phyloP scores from a whole-genome alignment of 768 basidiomycete genomes.

The Kwoniella newhampshirensis region DNA sequence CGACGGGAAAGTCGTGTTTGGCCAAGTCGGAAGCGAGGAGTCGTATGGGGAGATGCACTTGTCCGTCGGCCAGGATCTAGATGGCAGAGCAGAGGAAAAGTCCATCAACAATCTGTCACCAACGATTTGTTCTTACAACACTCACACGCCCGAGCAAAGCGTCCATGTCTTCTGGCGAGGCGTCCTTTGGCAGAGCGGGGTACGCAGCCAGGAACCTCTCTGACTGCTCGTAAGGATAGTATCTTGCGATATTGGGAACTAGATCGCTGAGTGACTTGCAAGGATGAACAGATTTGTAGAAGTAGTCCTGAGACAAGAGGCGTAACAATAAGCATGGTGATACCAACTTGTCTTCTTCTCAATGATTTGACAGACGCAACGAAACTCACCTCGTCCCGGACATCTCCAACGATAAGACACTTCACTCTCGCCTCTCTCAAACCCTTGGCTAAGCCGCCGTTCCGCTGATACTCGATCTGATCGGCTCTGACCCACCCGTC shows the following conservation, averaged over 20 bases:
- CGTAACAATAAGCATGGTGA: not conserved
- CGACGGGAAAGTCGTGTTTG: slow-evolving; percentile 62
- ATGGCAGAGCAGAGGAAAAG: no score
- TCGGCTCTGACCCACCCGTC: slow-evolving; percentile 63
- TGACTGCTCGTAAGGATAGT: slow-evolving; percentile 61
- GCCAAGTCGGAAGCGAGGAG: slow-evolving; percentile 65
- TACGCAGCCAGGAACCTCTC: slow-evolving; percentile 58
- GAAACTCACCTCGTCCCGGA: slow-evolving; percentile 66
- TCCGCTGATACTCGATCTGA: slow-evolving; percentile 68
- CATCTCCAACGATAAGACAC: slow-evolving; percentile 66
- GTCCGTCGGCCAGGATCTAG: slow-evolving; percentile 35
- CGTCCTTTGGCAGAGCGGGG: slow-evolving; percentile 54
- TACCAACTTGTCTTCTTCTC: not conserved
- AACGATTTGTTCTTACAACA: no score
- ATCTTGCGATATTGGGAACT: slow-evolving; percentile 62
- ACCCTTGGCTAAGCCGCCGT: slow-evolving; percentile 61
- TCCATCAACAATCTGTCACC: no score
- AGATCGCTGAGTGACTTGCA: slow-evolving; percentile 60
- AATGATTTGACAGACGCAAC: not conserved
- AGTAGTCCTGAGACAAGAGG: slow-evolving; percentile 53
- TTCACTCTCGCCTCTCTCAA: slow-evolving; percentile 63
- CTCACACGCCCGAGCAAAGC: slow-evolving; percentile 62
- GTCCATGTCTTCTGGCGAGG: slow-evolving; percentile 57
- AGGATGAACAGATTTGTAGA: slow-evolving; percentile 70
- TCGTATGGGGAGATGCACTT: slow-evolving; percentile 66